Evolutionary conservation across 257 asterid species (phyloP).

Genomic region (Echites panduratus): DNA sequence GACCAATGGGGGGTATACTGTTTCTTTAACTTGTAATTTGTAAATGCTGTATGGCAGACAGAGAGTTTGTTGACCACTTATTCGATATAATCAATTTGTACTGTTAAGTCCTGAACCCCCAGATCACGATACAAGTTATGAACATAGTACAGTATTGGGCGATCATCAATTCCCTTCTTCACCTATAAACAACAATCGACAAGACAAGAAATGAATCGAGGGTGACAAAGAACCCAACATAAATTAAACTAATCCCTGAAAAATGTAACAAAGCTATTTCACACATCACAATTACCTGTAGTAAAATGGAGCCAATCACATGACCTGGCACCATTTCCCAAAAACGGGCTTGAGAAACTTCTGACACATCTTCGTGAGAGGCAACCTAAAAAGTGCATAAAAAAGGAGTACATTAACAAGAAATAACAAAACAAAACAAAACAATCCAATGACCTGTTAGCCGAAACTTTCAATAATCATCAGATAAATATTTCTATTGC

Average conservation of each 20-base stretch:
- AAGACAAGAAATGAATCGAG: neutral
- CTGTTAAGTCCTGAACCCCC: constrained; percentile 79
- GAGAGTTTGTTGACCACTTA: constrained; percentile 10
- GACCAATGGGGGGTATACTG: neutral
- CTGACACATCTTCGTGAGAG: constrained; percentile 59
- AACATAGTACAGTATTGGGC: constrained; percentile 53
- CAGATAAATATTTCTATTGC: neutral
- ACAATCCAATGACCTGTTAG: neutral
- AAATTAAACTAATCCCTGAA: neutral
- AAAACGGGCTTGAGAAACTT: constrained; percentile 71
- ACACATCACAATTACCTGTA: constrained; percentile 41
- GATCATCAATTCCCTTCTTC: constrained; percentile 68
- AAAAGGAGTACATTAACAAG: too few relatives aligned
- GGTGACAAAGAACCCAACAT: neutral
- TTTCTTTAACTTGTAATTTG: neutral
- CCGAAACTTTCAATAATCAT: neutral
- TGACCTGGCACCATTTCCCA: constrained; percentile 97
- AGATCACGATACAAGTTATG: constrained; percentile 78
- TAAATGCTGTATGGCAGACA: neutral
- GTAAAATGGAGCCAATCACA: constrained; percentile 70
- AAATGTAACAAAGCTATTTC: neutral
- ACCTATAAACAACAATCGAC: constrained; percentile 37
- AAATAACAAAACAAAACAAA: neutral
- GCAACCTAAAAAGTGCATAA: constrained; percentile 38
- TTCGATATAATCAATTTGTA: constrained; percentile 51